Evolutionary conservation across 352 stramenopile genomes (phyloP), one percentile per base, ranked within the genome.

Genomic region (Pythium dissimile): DNA sequence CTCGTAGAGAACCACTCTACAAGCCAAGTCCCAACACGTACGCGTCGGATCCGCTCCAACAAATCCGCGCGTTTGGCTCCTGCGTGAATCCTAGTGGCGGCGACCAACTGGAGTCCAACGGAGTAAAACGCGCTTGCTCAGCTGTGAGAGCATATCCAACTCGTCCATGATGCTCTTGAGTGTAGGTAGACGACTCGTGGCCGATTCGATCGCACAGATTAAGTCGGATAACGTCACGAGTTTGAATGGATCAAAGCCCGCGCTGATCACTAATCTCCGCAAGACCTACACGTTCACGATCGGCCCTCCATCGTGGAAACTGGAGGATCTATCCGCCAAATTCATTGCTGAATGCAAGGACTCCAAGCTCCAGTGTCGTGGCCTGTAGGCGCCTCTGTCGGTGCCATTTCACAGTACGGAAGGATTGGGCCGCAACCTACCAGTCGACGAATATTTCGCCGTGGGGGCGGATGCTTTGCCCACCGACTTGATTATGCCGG

Each of bases 261-360:
- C 41, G 7, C 31, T 35, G 3, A 10, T 48, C 6, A 56, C 51
- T 2, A 72, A 69, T 24, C 26, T 64, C 7, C 50, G 66, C 34
- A 69, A 67, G n/a, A 16, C 69, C 13, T 64, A 56, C 39, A 54
- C 66, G 24, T 38, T 67, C 47, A 73, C 61, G 16, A 26, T 64
- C 24, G 55, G 66, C 0, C 66, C 52, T 1, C 38, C 69, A 8
- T 34, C 54, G 18, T 69, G 66, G 60, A 9, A 45, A 23, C 11
- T 45, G 0, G 26, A 39, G 24, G 27, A 73, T 42, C 53, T 73
- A 10, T 38, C 54, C 13, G 13, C n/a, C 4, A 16, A 39, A 11
- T 64, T 57, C 43, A 18, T 56, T 13, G 64, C 64, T 4, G 20
- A 43, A n/a, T 67, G 59, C 23, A 15, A 18, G 5, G 39, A 23